Conservation (phyloP, 1,139 yeast genomes). For the Komagataea norvegica region DNA sequence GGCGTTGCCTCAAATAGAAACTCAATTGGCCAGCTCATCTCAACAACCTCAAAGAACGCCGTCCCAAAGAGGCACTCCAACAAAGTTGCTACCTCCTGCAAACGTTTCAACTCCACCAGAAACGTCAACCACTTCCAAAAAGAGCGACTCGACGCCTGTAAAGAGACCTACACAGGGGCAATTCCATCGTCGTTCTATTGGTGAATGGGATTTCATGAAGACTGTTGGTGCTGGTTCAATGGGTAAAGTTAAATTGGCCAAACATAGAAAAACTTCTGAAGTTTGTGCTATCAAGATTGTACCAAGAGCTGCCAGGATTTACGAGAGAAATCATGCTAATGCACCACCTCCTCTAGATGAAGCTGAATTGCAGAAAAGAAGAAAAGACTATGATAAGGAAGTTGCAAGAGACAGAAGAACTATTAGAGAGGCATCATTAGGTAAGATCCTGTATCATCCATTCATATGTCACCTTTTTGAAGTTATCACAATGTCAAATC, state of each 20-base stretch:
- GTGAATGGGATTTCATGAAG: conserved; percentile 95
- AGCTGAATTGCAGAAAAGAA: conserved; percentile 55
- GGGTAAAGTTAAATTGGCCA: conserved; percentile 97
- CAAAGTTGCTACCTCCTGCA: conserved; percentile 27
- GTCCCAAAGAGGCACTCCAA: conserved; percentile 9
- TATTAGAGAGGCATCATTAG: conserved; percentile 90
- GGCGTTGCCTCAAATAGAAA: conserved; percentile 19
- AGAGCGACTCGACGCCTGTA: conserved; percentile 19
- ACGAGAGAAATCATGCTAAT: conserved; percentile 71
- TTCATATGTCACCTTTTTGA: conserved; percentile 89
- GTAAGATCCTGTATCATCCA: conserved; percentile 85
- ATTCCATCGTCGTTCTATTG: conserved; percentile 82
- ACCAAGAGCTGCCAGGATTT: conserved; percentile 72
- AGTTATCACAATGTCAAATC: conserved; percentile 94
- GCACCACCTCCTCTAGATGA: conserved; percentile 59
- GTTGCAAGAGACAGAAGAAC: conserved; percentile 89
- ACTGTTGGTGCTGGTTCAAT: conserved; percentile 98
- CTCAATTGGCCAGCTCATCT: neutral
- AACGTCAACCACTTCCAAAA: conserved; percentile 13
- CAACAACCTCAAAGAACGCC: conserved; percentile 12
- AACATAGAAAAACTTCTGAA: conserved; percentile 75
- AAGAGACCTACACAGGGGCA: conserved; percentile 32
- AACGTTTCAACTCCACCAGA: conserved; percentile 21
- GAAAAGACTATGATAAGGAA: conserved; percentile 78
- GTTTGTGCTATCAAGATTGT: conserved; percentile 84